Evolutionary conservation across 2,329 filamentous ascomycete genomes (phyloP), one percentile per base, ranked within the genome.

Genomic region (Hypoxylon sp.): DNA sequence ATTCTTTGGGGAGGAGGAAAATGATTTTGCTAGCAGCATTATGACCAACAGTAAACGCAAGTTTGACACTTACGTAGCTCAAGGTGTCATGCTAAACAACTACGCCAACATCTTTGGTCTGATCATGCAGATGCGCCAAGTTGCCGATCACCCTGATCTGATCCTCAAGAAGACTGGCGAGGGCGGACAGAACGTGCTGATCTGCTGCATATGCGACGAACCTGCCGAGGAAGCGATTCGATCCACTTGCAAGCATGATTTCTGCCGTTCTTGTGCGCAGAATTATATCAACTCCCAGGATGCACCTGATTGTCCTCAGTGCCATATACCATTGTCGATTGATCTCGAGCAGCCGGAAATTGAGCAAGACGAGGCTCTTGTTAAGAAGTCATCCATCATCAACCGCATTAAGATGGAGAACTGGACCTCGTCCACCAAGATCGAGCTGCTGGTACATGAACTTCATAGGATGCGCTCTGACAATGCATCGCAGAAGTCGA

Each of bases 61-160:
- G 74, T 99, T 98, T 73, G 93, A 98, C 77, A 98, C 94, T 0
- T 99, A 98, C 73, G 96, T 98, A 39, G 92, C 94, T 17, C 93
- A 94, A 71, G 94, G 94, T 83, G 95, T 98, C 19, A 89, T 99
- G 80, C 87, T 99, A 68, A 94, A 98, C 84, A 97, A 98, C 78
- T 98, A 98, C 74, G 96, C 96, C 83, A 99, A 99, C 79, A 98
- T 99, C 72, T 99, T 99, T 76, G 95, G 94, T 77, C 87, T 99
- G 61, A 98, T 99, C 77, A 98, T 98, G 94, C 94, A 97, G 80
- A 98, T 99, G 95, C 92, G 96, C 61, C 96, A 99, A 82, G 93
- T 98, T 26, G 94, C 96, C 6, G 96, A 99, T 73, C 96, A 99
- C 78, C 96, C 96, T 0, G 96, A 99, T 81, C 82, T 99, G 37